Evolutionary conservation across 164 flowering plant species (phyloP).

Genomic region (Warburgia ugandensis): DNA sequence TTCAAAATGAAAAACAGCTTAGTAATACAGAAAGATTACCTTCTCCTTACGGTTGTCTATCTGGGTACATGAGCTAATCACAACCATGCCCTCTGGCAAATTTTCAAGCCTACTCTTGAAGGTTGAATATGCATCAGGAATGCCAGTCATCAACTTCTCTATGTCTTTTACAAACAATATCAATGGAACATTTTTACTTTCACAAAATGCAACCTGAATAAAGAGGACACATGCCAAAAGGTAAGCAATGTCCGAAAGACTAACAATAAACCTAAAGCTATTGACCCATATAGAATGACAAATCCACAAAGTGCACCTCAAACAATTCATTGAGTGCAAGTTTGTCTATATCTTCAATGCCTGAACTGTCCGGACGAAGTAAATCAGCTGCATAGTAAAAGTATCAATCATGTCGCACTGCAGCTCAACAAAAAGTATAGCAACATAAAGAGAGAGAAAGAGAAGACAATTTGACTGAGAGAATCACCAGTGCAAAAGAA

Average conservation of each 20-base stretch:
- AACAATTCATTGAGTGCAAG: conserved; percentile 64
- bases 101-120: conserved; percentile 57
- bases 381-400: conserved; percentile 41
- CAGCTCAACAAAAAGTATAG: conserved; percentile 1
- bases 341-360: conserved; percentile 58
- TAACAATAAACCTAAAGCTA: background rate
- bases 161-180: conserved; percentile 77
- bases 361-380: conserved; percentile 50
- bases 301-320: conserved; percentile 44
- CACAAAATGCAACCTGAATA: conserved; percentile 52
- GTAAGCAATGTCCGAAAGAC: too few species aligned
- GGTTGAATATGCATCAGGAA: conserved; percentile 39
- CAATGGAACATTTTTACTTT: conserved; percentile 49
- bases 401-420: background rate
- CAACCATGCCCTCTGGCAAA: conserved; percentile 65
- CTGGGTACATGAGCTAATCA: conserved; percentile 74
- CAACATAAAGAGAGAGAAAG: background rate
- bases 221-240: too few species aligned
- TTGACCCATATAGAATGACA: too few species aligned
- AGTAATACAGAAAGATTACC: conserved; percentile 27
- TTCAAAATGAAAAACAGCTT: background rate
- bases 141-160: conserved; percentile 64
- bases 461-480: background rate
- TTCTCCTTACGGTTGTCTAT: conserved; percentile 77
- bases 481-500: conserved; percentile 77